These are phyloP conservation scores for Penicillium crustosum DNA, from an alignment of 2,329 filamentous ascomycete genomes.

Conservation along the genomic window DNA sequence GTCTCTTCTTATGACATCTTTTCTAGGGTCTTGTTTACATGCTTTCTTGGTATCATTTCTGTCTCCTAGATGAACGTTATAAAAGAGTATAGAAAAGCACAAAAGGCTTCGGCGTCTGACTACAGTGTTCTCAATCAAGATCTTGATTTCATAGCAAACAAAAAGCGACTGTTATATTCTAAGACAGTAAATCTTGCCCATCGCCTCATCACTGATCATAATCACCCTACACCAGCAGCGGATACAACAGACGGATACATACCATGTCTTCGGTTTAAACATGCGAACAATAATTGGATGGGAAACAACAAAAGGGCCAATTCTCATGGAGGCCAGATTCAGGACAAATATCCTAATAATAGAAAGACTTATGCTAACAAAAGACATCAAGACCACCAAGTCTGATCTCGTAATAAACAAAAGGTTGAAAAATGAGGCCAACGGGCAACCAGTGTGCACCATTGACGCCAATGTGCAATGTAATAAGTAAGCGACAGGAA, in stretches of 20 bases:
- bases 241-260: not conserved
- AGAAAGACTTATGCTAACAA: constrained; percentile 12
- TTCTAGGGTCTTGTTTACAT: not conserved
- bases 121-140: not conserved
- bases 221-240: not conserved
- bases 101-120: not conserved
- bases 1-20: not conserved
- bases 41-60: not conserved
- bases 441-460: constrained; percentile 7
- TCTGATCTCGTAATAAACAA: constrained; percentile 12
- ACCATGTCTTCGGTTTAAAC: not conserved
- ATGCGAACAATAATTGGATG: not conserved
- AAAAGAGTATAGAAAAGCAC: not conserved
- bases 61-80: no score
- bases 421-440: constrained; percentile 7
- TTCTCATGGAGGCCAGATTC: constrained; percentile 14
- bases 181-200: not conserved
- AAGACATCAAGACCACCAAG: constrained; percentile 14
- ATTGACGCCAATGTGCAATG: constrained; percentile 25
- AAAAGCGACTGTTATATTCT: not conserved
- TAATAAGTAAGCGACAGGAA: constrained; percentile 18
- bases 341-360: constrained; percentile 7
- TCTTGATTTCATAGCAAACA: not conserved
- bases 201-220: not conserved
- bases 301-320: constrained; percentile 15